These are phyloP conservation scores for Podaxis mareebaensis DNA, from an alignment of 768 basidiomycete genomes.

Conservation along the genomic window DNA sequence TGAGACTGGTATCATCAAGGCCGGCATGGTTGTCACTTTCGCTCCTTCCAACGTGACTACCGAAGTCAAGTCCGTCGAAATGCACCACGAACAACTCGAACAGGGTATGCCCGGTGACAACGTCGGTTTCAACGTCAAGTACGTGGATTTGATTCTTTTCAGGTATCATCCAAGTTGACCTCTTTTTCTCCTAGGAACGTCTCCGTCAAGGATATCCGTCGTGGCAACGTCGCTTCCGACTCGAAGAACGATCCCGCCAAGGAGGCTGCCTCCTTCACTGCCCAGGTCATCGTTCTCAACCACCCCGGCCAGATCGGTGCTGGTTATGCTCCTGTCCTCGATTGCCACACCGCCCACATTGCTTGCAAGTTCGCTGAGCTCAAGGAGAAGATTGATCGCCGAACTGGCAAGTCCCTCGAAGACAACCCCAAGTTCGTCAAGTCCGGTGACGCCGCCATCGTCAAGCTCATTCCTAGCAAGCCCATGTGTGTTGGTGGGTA, in stretches of 20 bases:
- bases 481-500: conserved; percentile 60
- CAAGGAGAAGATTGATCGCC: conserved; percentile 99
- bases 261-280: conserved; percentile 99
- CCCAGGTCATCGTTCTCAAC: conserved; percentile 99
- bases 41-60: conserved; percentile 98
- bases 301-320: conserved; percentile 99
- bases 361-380: conserved; percentile 99
- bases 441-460: conserved; percentile 99
- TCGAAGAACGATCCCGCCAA: conserved; percentile 99
- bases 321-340: conserved; percentile 98
- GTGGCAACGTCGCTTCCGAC: conserved; percentile 99
- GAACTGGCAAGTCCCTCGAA: conserved; percentile 93
- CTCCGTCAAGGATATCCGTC: conserved; percentile 99
- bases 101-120: conserved; percentile 98
- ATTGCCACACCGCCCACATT: conserved; percentile 99
- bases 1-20: conserved; percentile 99
- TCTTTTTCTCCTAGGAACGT: conserved; percentile 74
- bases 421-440: conserved; percentile 95
- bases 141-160: conserved; percentile 26
- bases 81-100: conserved; percentile 98
- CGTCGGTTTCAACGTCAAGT: conserved; percentile 99
- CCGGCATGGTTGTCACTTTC: conserved; percentile 98
- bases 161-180: not conserved
- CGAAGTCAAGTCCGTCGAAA: conserved; percentile 99
- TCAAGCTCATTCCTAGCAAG: conserved; percentile 95